Percentiles rank a stretch among this genome's conserved stretches.
These are phyloP conservation scores for Tanacetum coccineum DNA, from an alignment of 129 eudicot species.

Conservation along the genomic window DNA sequence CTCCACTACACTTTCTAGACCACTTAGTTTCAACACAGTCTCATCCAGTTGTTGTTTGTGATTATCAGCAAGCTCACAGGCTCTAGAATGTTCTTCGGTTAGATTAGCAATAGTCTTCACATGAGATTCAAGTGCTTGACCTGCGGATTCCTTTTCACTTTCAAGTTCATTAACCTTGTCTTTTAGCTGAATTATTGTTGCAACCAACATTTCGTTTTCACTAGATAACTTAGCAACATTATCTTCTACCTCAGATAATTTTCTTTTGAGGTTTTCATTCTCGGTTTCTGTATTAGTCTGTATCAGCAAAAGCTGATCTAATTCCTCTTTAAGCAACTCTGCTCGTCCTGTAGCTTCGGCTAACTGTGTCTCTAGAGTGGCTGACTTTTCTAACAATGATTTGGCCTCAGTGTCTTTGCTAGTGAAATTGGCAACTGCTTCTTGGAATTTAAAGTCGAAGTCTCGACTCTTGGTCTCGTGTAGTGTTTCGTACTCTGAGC, in stretches of 20 bases:
- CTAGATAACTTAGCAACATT: conserved; percentile 46
- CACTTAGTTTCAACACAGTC: conserved; percentile 30
- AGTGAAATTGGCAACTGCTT: conserved; percentile 46
- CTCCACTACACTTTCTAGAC: conserved; percentile 38
- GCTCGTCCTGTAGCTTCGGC: conserved; percentile 54
- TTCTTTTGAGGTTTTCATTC: conserved; percentile 58
- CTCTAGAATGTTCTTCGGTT: conserved; percentile 65
- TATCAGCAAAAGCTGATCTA: conserved; percentile 47
- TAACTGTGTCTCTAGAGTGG: conserved; percentile 49
- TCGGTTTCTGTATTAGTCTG: conserved; percentile 57
- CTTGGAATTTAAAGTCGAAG: conserved; percentile 63
- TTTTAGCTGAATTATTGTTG: conserved; percentile 59
- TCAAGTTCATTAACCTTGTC: conserved; percentile 70
- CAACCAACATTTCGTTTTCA: conserved; percentile 62
- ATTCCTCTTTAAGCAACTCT: conserved; percentile 50
- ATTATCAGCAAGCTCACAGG: conserved; percentile 50
- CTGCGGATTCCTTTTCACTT: conserved; percentile 63
- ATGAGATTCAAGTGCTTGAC: conserved; percentile 58
- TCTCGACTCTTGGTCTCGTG: conserved; percentile 55
- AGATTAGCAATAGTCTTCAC: conserved; percentile 51
- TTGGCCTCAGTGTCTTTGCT: conserved; percentile 70
- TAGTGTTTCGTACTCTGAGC: conserved; percentile 53
- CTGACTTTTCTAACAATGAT: conserved; percentile 50
- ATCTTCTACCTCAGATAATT: conserved; percentile 54
- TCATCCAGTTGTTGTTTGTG: conserved; percentile 50